Evolutionary conservation across 164 flowering plant species (phyloP).

Genomic region (Tetracentron sinense): DNA sequence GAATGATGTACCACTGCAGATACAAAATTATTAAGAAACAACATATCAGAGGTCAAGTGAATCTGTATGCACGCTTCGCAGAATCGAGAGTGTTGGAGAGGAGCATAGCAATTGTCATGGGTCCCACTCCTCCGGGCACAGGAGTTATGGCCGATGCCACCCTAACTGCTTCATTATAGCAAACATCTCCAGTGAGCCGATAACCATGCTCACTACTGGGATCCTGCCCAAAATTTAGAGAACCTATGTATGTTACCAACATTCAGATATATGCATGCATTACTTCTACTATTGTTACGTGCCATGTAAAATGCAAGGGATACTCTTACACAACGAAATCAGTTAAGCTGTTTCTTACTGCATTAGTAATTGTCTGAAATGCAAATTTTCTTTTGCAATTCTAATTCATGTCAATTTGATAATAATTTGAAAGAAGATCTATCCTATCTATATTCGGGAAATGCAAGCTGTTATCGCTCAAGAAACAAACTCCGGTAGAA

Average conservation of each 20-base stretch:
- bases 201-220: constrained; percentile 54
- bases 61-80: constrained; percentile 50
- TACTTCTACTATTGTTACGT: too few species aligned
- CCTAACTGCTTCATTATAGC: constrained; percentile 74
- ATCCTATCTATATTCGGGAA: too few species aligned
- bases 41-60: constrained; percentile 1
- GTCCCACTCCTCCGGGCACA: constrained; percentile 97
- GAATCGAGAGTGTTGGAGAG: constrained; percentile 75
- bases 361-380: too few species aligned
- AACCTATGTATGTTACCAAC: neutral
- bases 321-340: too few species aligned
- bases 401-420: too few species aligned
- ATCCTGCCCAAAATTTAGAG: constrained; percentile 41
- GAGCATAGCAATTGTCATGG: constrained; percentile 96
- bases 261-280: neutral
- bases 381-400: too few species aligned
- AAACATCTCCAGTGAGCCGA: constrained; percentile 71
- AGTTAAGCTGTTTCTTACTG: too few species aligned
- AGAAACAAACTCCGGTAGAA: too few species aligned
- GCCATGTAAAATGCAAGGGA: too few species aligned
- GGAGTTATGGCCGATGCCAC: constrained; percentile 82
- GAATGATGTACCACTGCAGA: too few species aligned
- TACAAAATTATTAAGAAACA: neutral
- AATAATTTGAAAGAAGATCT: too few species aligned
- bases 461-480: too few species aligned